Evolutionary conservation across 2,329 filamentous ascomycete species (phyloP).

Genomic region (Hymenotorrendiella dingleyae): DNA sequence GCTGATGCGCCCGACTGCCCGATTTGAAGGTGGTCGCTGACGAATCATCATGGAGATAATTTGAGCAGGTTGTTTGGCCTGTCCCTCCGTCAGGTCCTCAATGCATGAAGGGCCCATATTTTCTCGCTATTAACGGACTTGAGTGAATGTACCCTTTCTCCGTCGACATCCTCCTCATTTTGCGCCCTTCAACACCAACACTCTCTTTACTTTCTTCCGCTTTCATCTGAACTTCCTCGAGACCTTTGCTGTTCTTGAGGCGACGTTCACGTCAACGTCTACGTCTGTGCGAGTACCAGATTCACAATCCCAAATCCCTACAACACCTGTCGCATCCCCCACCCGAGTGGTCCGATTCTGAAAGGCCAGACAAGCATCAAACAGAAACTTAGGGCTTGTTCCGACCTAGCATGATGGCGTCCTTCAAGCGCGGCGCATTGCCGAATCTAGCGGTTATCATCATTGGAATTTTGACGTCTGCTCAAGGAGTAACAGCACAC

Average conservation of each 20-base stretch:
- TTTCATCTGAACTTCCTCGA: constrained; percentile 3
- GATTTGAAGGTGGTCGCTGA: no score
- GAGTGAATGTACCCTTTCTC: no score
- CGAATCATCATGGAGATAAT: no score
- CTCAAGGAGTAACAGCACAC: constrained; percentile 21
- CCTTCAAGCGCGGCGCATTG: constrained; percentile 10
- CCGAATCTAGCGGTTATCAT: constrained; percentile 7
- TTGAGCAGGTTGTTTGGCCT: no score
- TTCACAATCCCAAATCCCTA: background rate
- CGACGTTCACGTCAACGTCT: background rate
- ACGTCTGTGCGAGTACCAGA: background rate
- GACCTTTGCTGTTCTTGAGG: constrained; percentile 11
- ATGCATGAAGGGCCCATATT: no score
- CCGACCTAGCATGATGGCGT: constrained; percentile 8
- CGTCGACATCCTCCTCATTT: no score
- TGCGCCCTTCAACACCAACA: no score
- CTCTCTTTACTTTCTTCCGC: no score
- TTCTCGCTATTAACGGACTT: no score
- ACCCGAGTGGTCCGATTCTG: background rate
- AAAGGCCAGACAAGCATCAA: constrained; percentile 1
- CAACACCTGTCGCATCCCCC: background rate
- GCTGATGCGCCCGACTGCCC: no score
- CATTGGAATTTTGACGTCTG: constrained; percentile 11
- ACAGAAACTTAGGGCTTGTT: background rate
- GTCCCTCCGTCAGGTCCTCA: no score